Conservation (phyloP, 495 filamentous ascomycete species). For the Hypomontagnella submonticulosa region DNA sequence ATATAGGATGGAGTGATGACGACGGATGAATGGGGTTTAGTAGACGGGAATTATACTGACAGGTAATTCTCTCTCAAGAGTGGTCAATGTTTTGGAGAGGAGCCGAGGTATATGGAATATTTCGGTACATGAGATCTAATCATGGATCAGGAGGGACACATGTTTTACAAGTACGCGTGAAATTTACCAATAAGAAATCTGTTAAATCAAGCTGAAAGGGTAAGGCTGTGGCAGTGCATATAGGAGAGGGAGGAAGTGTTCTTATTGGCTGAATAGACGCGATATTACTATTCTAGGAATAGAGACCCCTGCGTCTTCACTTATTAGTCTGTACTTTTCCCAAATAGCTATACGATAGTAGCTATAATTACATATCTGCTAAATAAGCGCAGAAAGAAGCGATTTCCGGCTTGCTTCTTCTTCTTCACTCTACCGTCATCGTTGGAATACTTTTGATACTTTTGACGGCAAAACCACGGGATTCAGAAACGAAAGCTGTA, state of each 20-base stretch:
- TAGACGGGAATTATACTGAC: conserved; percentile 3
- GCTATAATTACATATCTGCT: background rate
- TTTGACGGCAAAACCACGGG: too few species aligned
- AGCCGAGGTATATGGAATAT: background rate
- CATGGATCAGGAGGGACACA: background rate
- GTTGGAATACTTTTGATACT: too few species aligned
- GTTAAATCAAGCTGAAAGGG: conserved; percentile 15
- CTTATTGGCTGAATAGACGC: conserved; percentile 25
- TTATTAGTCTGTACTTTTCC: too few species aligned
- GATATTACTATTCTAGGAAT: conserved; percentile 28
- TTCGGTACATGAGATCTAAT: conserved; percentile 16
- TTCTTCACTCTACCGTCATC: background rate
- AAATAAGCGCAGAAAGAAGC: conserved; percentile 10
- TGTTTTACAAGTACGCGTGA: conserved; percentile 9
- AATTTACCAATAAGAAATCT: conserved; percentile 5
- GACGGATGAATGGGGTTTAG: background rate
- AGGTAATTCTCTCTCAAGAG: background rate
- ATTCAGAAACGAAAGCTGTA: background rate
- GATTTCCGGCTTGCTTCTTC: conserved; percentile 5
- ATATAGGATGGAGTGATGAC: background rate
- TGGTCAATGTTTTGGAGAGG: conserved; percentile 15
- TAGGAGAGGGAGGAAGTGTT: background rate
- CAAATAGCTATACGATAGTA: too few species aligned
- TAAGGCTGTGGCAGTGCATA: conserved; percentile 31
- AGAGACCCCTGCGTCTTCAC: conserved; percentile 1